Evolutionary conservation across 139 green algal species (phyloP), one percentile per base, ranked within the genome.

Genomic region (Tetradesmus obliquus): DNA sequence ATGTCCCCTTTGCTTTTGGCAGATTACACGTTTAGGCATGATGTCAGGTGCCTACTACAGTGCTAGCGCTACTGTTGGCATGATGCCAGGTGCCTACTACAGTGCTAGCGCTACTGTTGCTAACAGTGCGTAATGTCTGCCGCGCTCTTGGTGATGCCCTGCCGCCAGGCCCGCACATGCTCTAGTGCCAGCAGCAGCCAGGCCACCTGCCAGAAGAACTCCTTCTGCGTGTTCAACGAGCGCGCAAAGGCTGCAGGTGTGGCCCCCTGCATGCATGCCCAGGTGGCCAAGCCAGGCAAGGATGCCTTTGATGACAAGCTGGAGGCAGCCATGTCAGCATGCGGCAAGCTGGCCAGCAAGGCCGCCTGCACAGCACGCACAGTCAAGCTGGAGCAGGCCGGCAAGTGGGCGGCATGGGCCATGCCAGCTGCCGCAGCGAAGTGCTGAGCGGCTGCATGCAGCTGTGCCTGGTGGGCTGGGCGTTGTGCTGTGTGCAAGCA

Each of bases 341-440:
- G 85, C 22, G 7, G 66, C 85, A 89, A 89, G 85, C 62, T 89
- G 62, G 53, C 62, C 2, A 62, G 12, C 62, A 66, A 89, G 66
- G 85, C 62, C 9, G 12, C 62, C 4, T 89, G 85, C 45, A 62
- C 85, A 13, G 32, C 62, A 20, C 62, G 57, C 15, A 89, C 62
- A 7, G 32, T 89, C 7, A 82, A 82, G 62, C 66, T 89, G 45
- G 45, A 82, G 85, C 85, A 89, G 66, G 60, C 85, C 53, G 85
- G 85, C 66, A 82, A 89, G 85, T 89, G 85, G 85, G 45, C 13
- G 5, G 55, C 85, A 60, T 89, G 85, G 85, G 57, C 55, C 15
- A 57, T 74, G n/a, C 45, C 85, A 9, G 62, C 85, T 20, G 66
- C 85, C 5, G 17, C 62, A 51, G 85, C 58, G 1, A 55, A 88